Conservation (phyloP, 768 basidiomycete species). For the Lactifluus hygrophoroides region DNA sequence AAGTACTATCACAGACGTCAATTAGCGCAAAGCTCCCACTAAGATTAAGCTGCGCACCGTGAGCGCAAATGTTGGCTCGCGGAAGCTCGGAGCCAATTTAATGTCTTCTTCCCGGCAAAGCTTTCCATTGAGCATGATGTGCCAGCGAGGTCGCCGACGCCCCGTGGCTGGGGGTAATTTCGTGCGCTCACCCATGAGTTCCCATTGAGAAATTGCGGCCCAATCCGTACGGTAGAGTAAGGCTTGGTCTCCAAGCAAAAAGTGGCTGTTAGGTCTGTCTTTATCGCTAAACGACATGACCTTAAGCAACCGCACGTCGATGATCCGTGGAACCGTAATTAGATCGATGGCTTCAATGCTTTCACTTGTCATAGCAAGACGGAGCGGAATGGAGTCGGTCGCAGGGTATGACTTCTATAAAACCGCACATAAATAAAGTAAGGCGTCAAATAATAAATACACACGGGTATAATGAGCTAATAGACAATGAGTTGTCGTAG, state of each 20-base stretch:
- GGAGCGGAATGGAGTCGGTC: slow-evolving; percentile 6
- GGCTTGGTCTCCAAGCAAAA: not conserved
- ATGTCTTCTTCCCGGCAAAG: not conserved
- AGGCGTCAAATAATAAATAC: not conserved
- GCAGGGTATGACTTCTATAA: not conserved
- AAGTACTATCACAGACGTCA: not conserved
- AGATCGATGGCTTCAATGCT: not conserved
- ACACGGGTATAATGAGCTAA: slow-evolving; percentile 7
- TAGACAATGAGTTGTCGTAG: not conserved
- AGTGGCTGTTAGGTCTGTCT: not conserved
- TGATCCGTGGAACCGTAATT: not conserved
- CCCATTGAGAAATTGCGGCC: slow-evolving; percentile 9
- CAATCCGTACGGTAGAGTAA: not conserved
- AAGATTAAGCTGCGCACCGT: not conserved
- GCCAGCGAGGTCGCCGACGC: slow-evolving; percentile 1
- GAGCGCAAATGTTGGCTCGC: too few species aligned
- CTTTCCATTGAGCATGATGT: slow-evolving; percentile 1
- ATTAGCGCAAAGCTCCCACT: not conserved
- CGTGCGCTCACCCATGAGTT: not conserved
- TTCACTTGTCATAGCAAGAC: slow-evolving; percentile 4
- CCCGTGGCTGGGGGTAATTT: not conserved
- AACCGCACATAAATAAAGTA: not conserved
- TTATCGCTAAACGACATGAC: slow-evolving; percentile 11
- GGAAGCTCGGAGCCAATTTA: too few species aligned
- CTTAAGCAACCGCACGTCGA: slow-evolving; percentile 9